Percentiles rank a stretch among this genome's conserved stretches.
Evolutionary conservation across 306 rosid species (phyloP).

Genomic region (Cyamopsis tetragonoloba): DNA sequence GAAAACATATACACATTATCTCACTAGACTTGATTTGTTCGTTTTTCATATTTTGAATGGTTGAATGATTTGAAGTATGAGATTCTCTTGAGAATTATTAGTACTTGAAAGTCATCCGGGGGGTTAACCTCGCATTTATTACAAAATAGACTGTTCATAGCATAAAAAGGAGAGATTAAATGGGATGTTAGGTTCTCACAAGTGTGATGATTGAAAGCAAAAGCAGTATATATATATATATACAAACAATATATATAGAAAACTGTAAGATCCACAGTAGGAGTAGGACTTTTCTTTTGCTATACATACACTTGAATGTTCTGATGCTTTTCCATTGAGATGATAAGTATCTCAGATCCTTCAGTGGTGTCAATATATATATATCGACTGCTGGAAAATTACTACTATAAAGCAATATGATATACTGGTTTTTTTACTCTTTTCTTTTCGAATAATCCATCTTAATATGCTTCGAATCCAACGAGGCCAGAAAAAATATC

Average conservation of each 20-base stretch:
- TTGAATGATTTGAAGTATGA: not conserved
- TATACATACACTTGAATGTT: slow-evolving; percentile 20
- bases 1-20: not conserved
- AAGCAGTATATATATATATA: too few species aligned
- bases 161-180: slow-evolving; percentile 41
- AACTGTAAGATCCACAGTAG: slow-evolving; percentile 26
- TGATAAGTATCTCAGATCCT: slow-evolving; percentile 25
- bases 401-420: too few species aligned
- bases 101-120: not conserved
- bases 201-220: slow-evolving; percentile 23
- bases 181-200: slow-evolving; percentile 12
- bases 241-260: too few species aligned
- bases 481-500: not conserved
- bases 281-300: slow-evolving; percentile 16
- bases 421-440: too few species aligned
- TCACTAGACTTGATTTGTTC: not conserved
- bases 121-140: slow-evolving; percentile 19
- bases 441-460: not conserved
- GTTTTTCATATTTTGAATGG: not conserved
- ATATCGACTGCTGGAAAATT: slow-evolving; percentile 4
- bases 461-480: not conserved
- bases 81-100: not conserved
- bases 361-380: slow-evolving; percentile 19
- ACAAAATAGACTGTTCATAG: slow-evolving; percentile 27
- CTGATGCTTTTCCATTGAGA: slow-evolving; percentile 22